A percentile compares a stretch with the other conserved stretches of the same genome.
phyloP scores from a whole-genome alignment of 2,329 filamentous ascomycete species.

The Aphanocladium album region DNA sequence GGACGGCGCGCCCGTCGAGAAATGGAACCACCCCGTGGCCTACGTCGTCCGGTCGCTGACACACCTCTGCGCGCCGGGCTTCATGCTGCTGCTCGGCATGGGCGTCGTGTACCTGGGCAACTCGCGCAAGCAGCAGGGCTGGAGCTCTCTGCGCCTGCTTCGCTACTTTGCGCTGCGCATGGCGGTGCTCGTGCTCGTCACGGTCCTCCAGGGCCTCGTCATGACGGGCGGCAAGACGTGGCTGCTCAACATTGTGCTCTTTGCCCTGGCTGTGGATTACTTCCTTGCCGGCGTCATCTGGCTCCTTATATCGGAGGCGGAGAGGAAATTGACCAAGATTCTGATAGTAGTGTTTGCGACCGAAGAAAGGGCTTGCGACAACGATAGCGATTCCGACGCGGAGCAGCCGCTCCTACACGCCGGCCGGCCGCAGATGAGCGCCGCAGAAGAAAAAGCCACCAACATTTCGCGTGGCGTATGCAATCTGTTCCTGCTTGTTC shows the following conservation, averaged over 20 bases:
- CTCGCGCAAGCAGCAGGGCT: slow-evolving; percentile 36
- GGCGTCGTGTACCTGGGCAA: slow-evolving; percentile 40
- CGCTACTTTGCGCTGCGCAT: slow-evolving; percentile 36
- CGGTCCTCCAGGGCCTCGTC: slow-evolving; percentile 26
- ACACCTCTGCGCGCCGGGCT: slow-evolving; percentile 41
- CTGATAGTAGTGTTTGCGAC: slow-evolving; percentile 18
- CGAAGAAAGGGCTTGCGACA: background rate
- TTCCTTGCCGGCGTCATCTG: slow-evolving; percentile 39
- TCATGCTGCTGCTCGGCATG: slow-evolving; percentile 41
- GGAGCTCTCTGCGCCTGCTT: slow-evolving; percentile 29
- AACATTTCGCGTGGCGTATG: slow-evolving; percentile 37
- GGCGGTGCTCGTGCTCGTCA: slow-evolving; percentile 31
- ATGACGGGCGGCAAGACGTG: slow-evolving; percentile 31
- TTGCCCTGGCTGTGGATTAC: slow-evolving; percentile 41
- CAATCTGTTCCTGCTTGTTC: slow-evolving; percentile 30
- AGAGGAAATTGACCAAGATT: slow-evolving; percentile 25
- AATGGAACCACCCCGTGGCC: slow-evolving; percentile 34
- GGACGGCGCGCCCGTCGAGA: slow-evolving; percentile 29
- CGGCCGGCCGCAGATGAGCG: background rate
- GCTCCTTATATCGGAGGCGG: slow-evolving; percentile 31
- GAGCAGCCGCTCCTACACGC: slow-evolving; percentile 27
- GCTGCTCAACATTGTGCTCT: slow-evolving; percentile 40
- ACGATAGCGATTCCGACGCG: slow-evolving; percentile 19
- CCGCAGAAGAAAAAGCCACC: background rate
- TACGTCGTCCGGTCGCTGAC: slow-evolving; percentile 38